phyloP scores from a whole-genome alignment of 1,139 yeast species.

The Geotrichum aggregatum region DNA sequence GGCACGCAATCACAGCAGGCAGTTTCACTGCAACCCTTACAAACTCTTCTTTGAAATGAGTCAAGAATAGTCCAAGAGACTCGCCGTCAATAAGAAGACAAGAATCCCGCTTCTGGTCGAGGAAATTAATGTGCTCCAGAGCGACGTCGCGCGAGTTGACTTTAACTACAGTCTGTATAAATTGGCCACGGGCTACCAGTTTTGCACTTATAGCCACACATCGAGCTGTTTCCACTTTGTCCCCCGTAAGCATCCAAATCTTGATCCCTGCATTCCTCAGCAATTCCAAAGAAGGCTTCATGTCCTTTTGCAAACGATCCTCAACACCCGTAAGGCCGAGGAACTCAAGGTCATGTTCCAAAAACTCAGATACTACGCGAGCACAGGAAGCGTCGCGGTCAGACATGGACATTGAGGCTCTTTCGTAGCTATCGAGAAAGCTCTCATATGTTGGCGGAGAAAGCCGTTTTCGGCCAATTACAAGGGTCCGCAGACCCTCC shows the following conservation, averaged over 20 bases:
- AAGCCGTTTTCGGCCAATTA: constrained; percentile 76
- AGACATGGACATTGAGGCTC: constrained; percentile 73
- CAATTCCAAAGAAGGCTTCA: constrained; percentile 85
- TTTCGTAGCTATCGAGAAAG: constrained; percentile 60
- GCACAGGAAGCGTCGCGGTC: constrained; percentile 75
- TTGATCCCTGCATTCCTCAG: constrained; percentile 93
- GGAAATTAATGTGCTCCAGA: constrained; percentile 64
- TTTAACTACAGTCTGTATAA: constrained; percentile 79
- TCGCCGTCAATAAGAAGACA: constrained; percentile 93
- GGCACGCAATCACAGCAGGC: constrained; percentile 94
- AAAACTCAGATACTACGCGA: constrained; percentile 57
- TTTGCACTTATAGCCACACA: constrained; percentile 95
- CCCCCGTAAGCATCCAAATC: constrained; percentile 99
- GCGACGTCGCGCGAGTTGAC: constrained; percentile 47
- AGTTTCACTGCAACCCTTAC: constrained; percentile 68
- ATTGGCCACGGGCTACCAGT: constrained; percentile 88
- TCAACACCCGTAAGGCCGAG: constrained; percentile 96
- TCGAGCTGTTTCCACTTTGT: constrained; percentile 95
- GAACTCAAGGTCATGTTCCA: constrained; percentile 81
- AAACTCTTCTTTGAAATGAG: constrained; percentile 62
- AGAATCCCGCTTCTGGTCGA: constrained; percentile 61
- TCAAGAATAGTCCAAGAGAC: constrained; percentile 67
- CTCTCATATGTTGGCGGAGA: constrained; percentile 52
- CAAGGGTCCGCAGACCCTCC: constrained; percentile 93
- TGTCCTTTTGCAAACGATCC: constrained; percentile 86